Evolutionary conservation across 768 basidiomycete species (phyloP), one percentile per base, ranked within the genome.

Genomic region (Rhodotorula sphaerocarpa): DNA sequence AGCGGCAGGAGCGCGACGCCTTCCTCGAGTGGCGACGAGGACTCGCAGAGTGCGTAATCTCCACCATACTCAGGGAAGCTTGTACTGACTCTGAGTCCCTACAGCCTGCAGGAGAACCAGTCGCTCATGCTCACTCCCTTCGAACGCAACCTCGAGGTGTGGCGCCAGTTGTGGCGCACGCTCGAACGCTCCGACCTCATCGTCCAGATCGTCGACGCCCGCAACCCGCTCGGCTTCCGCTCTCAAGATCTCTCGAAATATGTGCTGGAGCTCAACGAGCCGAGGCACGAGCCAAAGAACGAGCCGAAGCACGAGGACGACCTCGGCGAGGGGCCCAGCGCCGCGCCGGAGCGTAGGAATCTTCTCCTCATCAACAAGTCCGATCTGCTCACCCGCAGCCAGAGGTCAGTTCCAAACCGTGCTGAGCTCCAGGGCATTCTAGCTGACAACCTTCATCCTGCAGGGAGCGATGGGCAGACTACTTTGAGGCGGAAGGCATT

Each of bases 121-220:
- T 82, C 83, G 44, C 82, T 97, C 33, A 81, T 96, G n/a, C 79
- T 96, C 2, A 93, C 92, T 0, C 93, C 91, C 7, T 99, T 95
- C 72, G 95, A 99, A 74, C 86, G 91, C 52, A 99, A 97, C 73
- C 77, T 99, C 36, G 92, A 97, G 79, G 95, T 99, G 18, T 97
- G 95, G 93, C 80, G 95, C 46, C 95, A 99, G 72, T 81, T 99
- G 12, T 99, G 95, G 95, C 81, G 95, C 55, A 95, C 97, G 2
- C 77, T 95, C 14, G 95, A 99, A 77, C 83, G 91, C 27, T 95
- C 93, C 2, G 88, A 95, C 70, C 82, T 99, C 28, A 77, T 97
- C 36, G 87, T 97, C 3, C 90, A 97, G 75, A 93, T 99, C 54
- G 88, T 95, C 55, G 95, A 99, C 73, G 90, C 90, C 10, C 84